Evolutionary conservation across 768 basidiomycete genomes (phyloP), one percentile per base, ranked within the genome.

Genomic region (Rhodotorula paludigena): DNA sequence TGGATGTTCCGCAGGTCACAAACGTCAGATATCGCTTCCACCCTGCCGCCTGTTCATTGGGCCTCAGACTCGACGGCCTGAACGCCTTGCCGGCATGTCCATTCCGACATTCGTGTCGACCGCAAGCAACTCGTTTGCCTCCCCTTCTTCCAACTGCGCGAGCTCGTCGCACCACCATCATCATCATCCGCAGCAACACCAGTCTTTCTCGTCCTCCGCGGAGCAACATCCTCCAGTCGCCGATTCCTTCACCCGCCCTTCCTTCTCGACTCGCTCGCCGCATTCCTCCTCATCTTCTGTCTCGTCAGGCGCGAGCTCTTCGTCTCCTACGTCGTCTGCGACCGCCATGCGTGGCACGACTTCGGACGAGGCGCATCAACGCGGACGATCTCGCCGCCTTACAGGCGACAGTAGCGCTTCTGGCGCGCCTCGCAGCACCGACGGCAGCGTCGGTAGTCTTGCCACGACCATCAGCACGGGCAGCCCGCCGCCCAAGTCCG

Each of bases 391-490:
- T 7, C 32, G 36, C 7, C 33, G 44, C 11, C 5, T 15, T 2
- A 35, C 35, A 11, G 33, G 12, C 15, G n/a, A n/a, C 32, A 16
- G 57, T 5, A 14, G 44, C 41, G 25, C 9, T 2, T 14, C 28
- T 11, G n/a, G 36, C 36, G 36, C 38, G 18, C 48, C 59, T 18
- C 38, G 59, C 11, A 51, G 48, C 23, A n/a, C 49, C 2, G 49
- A 57, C 15, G 66, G 60, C 2, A 67, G 66, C 16, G 66, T 67
- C 33, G 66, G 60, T 5, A 67, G 66, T 42, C 25, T 62, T 1
- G 66, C 66, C 6, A 67, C 66, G 15, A 67, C 66, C 10, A 44
- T 67, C 35, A 60, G 59, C 54, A 54, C 55, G 48, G 60, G 55
- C 2, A n/a, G 42, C 21, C 38, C 41, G 33, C 35, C 38, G 7